Evolutionary conservation across 306 rosid species (phyloP), one percentile per base, ranked within the genome.

Genomic region (Urtica urens): DNA sequence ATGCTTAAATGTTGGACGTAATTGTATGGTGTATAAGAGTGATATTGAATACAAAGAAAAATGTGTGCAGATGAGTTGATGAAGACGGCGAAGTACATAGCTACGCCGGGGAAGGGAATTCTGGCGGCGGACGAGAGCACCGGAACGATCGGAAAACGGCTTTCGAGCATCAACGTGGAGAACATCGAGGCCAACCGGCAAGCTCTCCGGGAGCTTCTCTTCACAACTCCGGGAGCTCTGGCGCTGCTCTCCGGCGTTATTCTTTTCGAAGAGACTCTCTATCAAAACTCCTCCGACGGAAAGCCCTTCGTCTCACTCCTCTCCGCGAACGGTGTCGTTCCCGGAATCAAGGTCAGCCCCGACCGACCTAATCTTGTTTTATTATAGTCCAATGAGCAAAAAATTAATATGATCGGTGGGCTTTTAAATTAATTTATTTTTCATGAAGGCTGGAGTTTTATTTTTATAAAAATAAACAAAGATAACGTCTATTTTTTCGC

Each of bases 101-200:
- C 87, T 2, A 78, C 80, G 2, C 81, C 93, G 0, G 96, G 94
- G 1, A 87, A 87, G 74, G 96, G 94, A 1, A 87, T 87, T 11
- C 63, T 83, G 67, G 96, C 94, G 4, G 94, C 96, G 17, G 96
- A 87, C 49, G 94, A 87, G 78, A 82, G 93, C 79, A 87, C 94
- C 0, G 96, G 93, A 49, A 87, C 94, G 46, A 87, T 87, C 2
- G 96, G 96, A 16, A 87, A 83, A 71, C 85, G 94, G 31, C 67
- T 83, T 15, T 42, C 94, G 15, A 87, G 94, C 82, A 83, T 87
- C 47, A 75, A 64, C 0, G 96, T 87, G 1, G 94, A 87, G 69
- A 87, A 87, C 78, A 74, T 80, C 0, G 96, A 87, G 37, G 59
- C 83, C 14, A 87, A 80, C 48, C 87, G 96, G 53, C 94, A 80